A percentile compares a stretch with the other conserved stretches of the same genome.
These are phyloP conservation scores for Eucalyptus decipiens DNA, from an alignment of 345 rosid species.

Conservation along the genomic window DNA sequence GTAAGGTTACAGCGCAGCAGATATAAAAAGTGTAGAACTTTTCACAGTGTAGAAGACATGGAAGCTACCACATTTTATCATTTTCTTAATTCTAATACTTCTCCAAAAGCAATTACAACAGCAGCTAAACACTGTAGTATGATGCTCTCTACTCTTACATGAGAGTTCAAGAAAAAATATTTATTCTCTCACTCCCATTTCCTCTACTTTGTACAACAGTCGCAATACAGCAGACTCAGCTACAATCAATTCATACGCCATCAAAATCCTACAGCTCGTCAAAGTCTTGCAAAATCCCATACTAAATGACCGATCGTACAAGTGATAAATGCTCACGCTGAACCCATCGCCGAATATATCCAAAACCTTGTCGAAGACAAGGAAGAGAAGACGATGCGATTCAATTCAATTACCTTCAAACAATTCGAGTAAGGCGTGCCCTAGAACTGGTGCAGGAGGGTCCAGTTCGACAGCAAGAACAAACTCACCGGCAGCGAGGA, in stretches of 20 bases:
- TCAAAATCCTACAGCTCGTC: not conserved
- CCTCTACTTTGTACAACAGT: not conserved
- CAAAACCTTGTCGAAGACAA: not conserved
- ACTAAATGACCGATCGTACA: too few relatives aligned
- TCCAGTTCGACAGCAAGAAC: conserved; percentile 74
- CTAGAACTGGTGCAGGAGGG: conserved; percentile 70
- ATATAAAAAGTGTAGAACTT: not conserved
- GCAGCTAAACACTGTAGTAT: not conserved
- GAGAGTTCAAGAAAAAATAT: too few relatives aligned
- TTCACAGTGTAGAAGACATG: not conserved
- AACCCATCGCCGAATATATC: not conserved
- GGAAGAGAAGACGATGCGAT: not conserved
- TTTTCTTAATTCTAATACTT: not conserved
- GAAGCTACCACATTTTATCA: not conserved
- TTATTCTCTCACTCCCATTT: not conserved
- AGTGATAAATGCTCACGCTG: not conserved
- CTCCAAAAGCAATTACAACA: not conserved
- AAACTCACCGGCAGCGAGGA: conserved; percentile 64
- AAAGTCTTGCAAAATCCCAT: not conserved
- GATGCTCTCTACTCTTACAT: not conserved
- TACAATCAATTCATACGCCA: not conserved
- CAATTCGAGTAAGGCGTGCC: conserved; percentile 45
- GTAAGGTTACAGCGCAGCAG: not conserved
- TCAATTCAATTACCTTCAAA: conserved; percentile 25
- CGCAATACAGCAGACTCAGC: not conserved